Conservation (phyloP, 768 basidiomycete species). For the Crucibulum laeve region DNA sequence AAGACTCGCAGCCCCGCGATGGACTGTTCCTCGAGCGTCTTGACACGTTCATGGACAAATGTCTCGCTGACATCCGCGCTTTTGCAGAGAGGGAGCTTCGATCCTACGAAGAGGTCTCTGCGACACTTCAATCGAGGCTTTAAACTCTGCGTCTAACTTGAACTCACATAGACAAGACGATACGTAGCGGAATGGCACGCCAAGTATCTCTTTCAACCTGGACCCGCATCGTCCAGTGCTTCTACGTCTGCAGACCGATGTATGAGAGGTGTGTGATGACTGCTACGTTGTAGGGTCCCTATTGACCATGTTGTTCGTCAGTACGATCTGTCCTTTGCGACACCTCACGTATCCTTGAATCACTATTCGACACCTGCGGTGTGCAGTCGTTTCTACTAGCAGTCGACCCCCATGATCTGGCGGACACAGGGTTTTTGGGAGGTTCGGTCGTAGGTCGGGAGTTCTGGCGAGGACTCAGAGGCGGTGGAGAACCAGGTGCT, state of each 20-base stretch:
- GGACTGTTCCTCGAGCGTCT: conserved; percentile 61
- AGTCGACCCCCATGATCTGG: conserved; percentile 44
- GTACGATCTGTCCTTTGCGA: conserved; percentile 43
- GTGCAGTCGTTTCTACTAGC: conserved; percentile 61
- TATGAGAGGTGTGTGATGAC: conserved; percentile 3
- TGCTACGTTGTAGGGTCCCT: conserved; percentile 4
- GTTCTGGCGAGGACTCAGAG: conserved; percentile 60
- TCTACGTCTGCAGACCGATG: not conserved
- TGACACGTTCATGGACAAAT: conserved; percentile 59
- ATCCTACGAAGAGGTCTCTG: conserved; percentile 55
- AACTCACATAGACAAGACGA: conserved; percentile 35
- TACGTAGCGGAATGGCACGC: conserved; percentile 63
- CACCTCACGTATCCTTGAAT: conserved; percentile 51
- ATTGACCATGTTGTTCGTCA: conserved; percentile 25
- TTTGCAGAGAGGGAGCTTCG: conserved; percentile 59
- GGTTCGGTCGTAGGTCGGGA: conserved; percentile 58
- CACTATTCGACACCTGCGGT: conserved; percentile 42
- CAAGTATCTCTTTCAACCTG: conserved; percentile 49
- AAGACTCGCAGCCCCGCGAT: conserved; percentile 31
- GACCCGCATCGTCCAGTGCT: conserved; percentile 1
- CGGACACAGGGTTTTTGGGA: conserved; percentile 57
- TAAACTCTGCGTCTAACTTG: conserved; percentile 15
- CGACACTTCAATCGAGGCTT: conserved; percentile 1
- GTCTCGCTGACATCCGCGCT: conserved; percentile 48
- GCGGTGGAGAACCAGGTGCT: conserved; percentile 56